phyloP scores from a whole-genome alignment of 2,329 filamentous ascomycete species.

The Neonectria hederae region DNA sequence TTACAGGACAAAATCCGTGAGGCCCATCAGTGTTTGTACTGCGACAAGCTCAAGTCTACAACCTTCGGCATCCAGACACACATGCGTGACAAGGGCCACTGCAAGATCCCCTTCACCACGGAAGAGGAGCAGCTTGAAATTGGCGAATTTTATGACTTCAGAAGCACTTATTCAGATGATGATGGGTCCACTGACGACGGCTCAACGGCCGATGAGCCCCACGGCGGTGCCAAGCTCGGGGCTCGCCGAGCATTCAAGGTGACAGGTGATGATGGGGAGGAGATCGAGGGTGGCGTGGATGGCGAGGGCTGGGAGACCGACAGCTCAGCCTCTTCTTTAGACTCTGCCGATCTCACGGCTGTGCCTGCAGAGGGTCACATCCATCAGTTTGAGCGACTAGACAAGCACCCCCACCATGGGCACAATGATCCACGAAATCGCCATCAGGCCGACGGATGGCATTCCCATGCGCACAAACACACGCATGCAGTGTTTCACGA shows the following conservation, averaged over 20 bases:
- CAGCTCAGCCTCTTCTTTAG: slow-evolving; percentile 86
- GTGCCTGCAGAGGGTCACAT: slow-evolving; percentile 78
- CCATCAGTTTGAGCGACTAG: slow-evolving; percentile 76
- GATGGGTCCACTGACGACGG: slow-evolving; percentile 69
- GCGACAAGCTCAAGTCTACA: slow-evolving; percentile 82
- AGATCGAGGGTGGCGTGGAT: slow-evolving; percentile 63
- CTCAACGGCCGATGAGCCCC: slow-evolving; percentile 51
- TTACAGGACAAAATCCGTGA: slow-evolving; percentile 83
- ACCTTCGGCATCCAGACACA: slow-evolving; percentile 88
- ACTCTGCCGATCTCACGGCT: slow-evolving; percentile 83
- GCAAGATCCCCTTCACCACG: slow-evolving; percentile 91
- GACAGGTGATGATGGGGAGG: slow-evolving; percentile 60
- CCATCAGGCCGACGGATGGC: slow-evolving; percentile 79
- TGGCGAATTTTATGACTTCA: slow-evolving; percentile 97
- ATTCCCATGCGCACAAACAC: slow-evolving; percentile 82
- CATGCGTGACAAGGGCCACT: slow-evolving; percentile 97
- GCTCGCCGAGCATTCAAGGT: slow-evolving; percentile 64
- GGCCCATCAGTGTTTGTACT: slow-evolving; percentile 86
- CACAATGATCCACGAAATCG: slow-evolving; percentile 76
- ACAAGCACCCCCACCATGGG: slow-evolving; percentile 79
- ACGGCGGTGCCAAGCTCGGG: slow-evolving; percentile 75
- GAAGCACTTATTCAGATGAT: slow-evolving; percentile 90
- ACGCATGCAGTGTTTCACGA: slow-evolving; percentile 84
- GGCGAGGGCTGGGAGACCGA: slow-evolving; percentile 96
- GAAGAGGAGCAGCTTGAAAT: slow-evolving; percentile 93